These are phyloP conservation scores for Pseudogymnoascus destructans DNA, from an alignment of 2,329 filamentous ascomycete species.

Conservation along the genomic window DNA sequence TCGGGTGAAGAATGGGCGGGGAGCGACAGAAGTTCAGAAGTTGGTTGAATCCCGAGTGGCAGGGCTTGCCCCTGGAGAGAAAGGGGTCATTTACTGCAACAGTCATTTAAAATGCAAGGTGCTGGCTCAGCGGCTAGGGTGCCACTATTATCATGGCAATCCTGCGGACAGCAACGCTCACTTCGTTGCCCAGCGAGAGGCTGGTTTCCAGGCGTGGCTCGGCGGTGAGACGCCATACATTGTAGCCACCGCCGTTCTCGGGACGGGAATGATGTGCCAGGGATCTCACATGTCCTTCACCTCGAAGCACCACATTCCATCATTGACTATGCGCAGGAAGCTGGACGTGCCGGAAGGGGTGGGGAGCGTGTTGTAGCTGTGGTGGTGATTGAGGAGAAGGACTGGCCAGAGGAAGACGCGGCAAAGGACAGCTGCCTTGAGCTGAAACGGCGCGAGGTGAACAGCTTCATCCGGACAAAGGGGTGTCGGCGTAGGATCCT, in stretches of 20 bases:
- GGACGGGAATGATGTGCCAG: slow-evolving; percentile 17
- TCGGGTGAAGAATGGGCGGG: not conserved
- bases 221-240: slow-evolving; percentile 11
- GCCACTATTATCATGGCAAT: slow-evolving; percentile 8
- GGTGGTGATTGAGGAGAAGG: not conserved
- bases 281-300: slow-evolving; percentile 14
- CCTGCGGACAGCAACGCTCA: not conserved
- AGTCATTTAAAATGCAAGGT: slow-evolving; percentile 3
- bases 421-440: not conserved
- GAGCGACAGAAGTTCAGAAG: not conserved
- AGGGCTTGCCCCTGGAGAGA: not conserved
- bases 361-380: slow-evolving; percentile 11
- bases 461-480: not conserved
- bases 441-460: not conserved
- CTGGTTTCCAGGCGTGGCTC: not conserved
- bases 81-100: not conserved
- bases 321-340: slow-evolving; percentile 16
- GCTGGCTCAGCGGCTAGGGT: slow-evolving; percentile 8
- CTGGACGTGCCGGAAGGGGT: slow-evolving; percentile 10
- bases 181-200: slow-evolving; percentile 5
- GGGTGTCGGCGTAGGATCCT: not conserved
- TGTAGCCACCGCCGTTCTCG: slow-evolving; percentile 17
- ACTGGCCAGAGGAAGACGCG: not conserved
- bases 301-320: slow-evolving; percentile 12
- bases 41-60: not conserved